These are phyloP conservation scores for Cucurbita argyrosperma DNA, from an alignment of 306 rosid genomes.

Conservation along the genomic window DNA sequence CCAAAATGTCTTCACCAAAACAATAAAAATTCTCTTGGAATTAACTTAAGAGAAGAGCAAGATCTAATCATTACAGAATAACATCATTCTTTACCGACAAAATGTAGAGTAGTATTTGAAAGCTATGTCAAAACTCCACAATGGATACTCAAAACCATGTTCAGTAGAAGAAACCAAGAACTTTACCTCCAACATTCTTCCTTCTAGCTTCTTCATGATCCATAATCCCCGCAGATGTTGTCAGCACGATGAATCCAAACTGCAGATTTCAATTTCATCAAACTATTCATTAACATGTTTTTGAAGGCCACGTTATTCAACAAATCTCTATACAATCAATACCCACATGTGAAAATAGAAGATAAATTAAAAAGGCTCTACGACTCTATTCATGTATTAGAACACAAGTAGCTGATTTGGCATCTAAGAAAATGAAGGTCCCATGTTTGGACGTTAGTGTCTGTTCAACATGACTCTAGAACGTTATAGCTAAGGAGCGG, in stretches of 20 bases:
- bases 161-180: conserved; percentile 12
- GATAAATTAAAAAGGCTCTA: neutral
- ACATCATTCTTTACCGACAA: neutral
- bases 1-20: neutral
- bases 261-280: neutral
- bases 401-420: neutral
- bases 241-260: conserved; percentile 11
- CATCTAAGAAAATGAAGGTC: neutral
- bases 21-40: neutral
- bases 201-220: conserved; percentile 14
- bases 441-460: too few species aligned
- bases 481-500: too few species aligned
- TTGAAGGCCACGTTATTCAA: neutral
- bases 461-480: too few species aligned
- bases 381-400: too few species aligned
- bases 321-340: neutral
- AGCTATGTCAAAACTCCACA: neutral
- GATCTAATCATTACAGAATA: neutral
- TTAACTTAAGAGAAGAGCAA: neutral
- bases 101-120: neutral
- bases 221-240: conserved; percentile 12
- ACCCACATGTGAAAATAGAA: neutral
- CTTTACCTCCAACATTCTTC: conserved; percentile 13
- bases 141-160: neutral
- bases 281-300: neutral